These are phyloP conservation scores for Phaeolepiota aurea DNA, from an alignment of 768 basidiomycete species.

Conservation along the genomic window DNA sequence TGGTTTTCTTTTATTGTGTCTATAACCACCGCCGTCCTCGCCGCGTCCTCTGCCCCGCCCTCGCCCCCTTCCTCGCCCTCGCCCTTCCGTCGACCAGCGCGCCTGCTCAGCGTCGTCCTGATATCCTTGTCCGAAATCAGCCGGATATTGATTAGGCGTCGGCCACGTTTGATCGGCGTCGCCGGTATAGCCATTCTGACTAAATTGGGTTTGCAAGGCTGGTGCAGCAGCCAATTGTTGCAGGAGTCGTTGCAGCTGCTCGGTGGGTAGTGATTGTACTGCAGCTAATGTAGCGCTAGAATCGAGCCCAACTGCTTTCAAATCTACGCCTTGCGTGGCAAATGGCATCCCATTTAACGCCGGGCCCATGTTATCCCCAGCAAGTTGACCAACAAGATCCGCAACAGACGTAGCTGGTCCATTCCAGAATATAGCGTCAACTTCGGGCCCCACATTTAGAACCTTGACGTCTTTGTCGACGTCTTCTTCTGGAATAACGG, in stretches of 20 bases:
- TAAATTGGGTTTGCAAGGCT: conserved; percentile 17
- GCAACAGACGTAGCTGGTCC: conserved; percentile 46
- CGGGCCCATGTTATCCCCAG: conserved; percentile 29
- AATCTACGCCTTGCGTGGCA: conserved; percentile 20
- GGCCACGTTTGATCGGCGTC: conserved; percentile 31
- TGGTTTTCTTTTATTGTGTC: conserved; percentile 79
- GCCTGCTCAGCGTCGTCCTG: conserved; percentile 37
- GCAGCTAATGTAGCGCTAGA: conserved; percentile 34
- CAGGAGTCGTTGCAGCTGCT: conserved; percentile 59
- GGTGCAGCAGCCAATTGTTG: conserved; percentile 22
- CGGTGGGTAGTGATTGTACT: conserved; percentile 39
- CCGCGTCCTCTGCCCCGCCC: conserved; percentile 51
- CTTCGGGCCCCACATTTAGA: conserved; percentile 67
- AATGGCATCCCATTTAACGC: conserved; percentile 25
- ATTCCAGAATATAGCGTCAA: conserved; percentile 62
- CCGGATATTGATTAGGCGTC: conserved; percentile 26
- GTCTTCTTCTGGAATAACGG: conserved; percentile 58
- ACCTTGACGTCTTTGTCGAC: conserved; percentile 49
- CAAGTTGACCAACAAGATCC: conserved; percentile 62
- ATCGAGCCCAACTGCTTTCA: conserved; percentile 35
- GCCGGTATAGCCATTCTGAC: conserved; percentile 18
- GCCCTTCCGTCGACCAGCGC: conserved; percentile 34
- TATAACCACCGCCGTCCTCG: conserved; percentile 54
- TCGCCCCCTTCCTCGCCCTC: conserved; percentile 37
- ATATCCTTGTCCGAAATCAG: conserved; percentile 45